Base-by-base conservation (phyloP, 352 stramenopile species). In the Pythium aristosporum region DNA sequence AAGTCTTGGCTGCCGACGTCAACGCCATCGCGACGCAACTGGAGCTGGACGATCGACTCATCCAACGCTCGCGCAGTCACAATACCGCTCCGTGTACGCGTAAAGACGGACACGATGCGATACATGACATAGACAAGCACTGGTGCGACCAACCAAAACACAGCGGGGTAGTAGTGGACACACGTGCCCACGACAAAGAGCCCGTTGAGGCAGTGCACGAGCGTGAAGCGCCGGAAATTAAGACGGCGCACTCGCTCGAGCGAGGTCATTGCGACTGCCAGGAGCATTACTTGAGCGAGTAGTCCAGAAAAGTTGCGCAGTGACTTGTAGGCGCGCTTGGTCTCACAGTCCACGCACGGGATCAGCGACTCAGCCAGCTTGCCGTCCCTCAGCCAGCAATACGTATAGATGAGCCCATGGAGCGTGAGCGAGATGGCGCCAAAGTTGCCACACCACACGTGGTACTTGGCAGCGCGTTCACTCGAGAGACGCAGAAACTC, bases 161-260 rank as follows among this genome's bases (percentile, higher is more conserved):
- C 73, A 3, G 79, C 60, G 6, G 80, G 69, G 61, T 90, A 89
- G 68, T 92, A 91, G 61, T 91, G 84, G 37, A 91, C 23, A n/a
- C 65, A 76, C 13, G 78, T 79, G 21, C 77, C 72, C 1, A 74
- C 43, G 28, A 91, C 65, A 25, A 87, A 77, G 12, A 82, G 32
- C 10, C 69, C 72, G 54, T 74, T 88, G 1, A 91, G 58, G 13
- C 63, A 75, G 57, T 91, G 84, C 21, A 86, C 68, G 28, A 74
- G 16, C 21, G 78, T 72, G 65, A 92, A 92, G 30, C 65, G 61
- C 30, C 68, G 80, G 44, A 90, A 92, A 63, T 73, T 69, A 13
- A 44, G 56, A 15, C 84, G 77, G 2, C 84, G 79, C 28, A 89
- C 72, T 36, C 64, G 66, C 41, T 88, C 71, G 21, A 88, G 71